phyloP scores from a whole-genome alignment of 345 rosid species.

The Rhodamnia rubescens region DNA sequence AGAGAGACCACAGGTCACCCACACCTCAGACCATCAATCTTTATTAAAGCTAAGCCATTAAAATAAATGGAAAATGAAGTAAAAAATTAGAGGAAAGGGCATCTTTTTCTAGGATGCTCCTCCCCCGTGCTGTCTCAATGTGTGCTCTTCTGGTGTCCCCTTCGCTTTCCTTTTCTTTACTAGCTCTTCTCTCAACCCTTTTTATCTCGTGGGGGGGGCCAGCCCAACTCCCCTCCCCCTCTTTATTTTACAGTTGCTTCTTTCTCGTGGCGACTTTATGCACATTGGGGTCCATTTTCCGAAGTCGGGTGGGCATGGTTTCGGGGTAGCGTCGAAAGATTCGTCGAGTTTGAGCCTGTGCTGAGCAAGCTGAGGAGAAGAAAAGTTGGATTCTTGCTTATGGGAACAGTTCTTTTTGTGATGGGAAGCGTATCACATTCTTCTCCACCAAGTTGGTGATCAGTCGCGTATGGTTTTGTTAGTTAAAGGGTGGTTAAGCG shows the following conservation, averaged over 20 bases:
- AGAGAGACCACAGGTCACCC: background rate
- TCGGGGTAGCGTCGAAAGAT: background rate
- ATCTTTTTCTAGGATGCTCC: conserved; percentile 12
- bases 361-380: background rate
- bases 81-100: background rate
- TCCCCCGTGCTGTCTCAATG: conserved; percentile 15
- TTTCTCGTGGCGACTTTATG: background rate
- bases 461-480: background rate
- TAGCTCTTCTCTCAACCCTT: background rate
- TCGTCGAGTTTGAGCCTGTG: background rate
- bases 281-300: background rate
- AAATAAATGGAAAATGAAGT: background rate
- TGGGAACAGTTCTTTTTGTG: background rate
- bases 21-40: background rate
- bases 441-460: background rate
- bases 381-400: background rate
- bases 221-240: background rate
- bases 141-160: background rate
- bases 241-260: no score
- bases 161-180: background rate
- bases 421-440: background rate
- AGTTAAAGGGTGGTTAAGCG: background rate
- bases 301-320: background rate
- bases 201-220: background rate
- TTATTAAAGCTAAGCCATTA: background rate